These are phyloP conservation scores for Candida odintsovae DNA, from an alignment of 805 yeast genomes.

Conservation along the genomic window DNA sequence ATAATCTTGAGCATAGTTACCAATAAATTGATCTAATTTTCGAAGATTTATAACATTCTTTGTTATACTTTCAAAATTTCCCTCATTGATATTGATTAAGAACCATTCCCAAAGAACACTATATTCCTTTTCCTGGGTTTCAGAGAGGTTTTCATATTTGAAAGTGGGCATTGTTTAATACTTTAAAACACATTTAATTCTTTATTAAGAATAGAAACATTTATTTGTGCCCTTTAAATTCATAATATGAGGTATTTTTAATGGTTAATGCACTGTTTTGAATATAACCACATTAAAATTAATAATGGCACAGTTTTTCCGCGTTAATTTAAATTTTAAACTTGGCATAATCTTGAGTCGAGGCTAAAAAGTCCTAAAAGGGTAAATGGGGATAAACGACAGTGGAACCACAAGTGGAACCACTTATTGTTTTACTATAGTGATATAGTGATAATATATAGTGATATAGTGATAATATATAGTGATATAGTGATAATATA, in stretches of 20 bases:
- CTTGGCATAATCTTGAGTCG: too few relatives aligned
- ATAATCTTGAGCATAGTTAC: not conserved
- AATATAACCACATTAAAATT: not conserved
- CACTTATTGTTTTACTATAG: too few relatives aligned
- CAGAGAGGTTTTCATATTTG: constrained; percentile 20
- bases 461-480: too few relatives aligned
- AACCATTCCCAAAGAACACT: constrained; percentile 34
- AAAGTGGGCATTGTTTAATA: constrained; percentile 8
- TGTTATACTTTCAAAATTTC: constrained; percentile 30
- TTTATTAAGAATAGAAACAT: not conserved
- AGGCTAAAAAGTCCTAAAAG: too few relatives aligned
- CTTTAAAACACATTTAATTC: too few relatives aligned
- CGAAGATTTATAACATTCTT: constrained; percentile 23
- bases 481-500: too few relatives aligned
- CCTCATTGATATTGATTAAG: constrained; percentile 27
- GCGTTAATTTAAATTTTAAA: not conserved
- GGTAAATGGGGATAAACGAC: too few relatives aligned
- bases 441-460: too few relatives aligned
- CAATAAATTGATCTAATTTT: constrained; percentile 25
- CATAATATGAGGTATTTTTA: not conserved
- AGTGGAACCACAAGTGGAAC: not conserved
- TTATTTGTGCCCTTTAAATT: too few relatives aligned
- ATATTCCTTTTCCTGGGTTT: constrained; percentile 26
- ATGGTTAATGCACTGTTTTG: not conserved
- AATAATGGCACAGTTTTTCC: not conserved